These are phyloP conservation scores for Apiospora sp. DNA, from an alignment of 2,329 filamentous ascomycete genomes.

Conservation along the genomic window DNA sequence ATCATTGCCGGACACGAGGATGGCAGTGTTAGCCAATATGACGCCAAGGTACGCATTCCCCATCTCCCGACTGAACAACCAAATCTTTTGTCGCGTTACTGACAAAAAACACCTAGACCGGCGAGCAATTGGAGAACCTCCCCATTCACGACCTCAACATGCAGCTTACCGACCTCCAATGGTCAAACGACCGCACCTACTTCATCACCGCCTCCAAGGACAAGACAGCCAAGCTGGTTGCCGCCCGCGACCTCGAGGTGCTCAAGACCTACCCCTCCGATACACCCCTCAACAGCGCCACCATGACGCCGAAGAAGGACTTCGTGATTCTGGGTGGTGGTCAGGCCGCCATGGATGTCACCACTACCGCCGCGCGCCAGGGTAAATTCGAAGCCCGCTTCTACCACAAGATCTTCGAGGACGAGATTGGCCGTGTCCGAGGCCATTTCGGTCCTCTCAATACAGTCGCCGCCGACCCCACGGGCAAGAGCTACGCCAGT, in stretches of 20 bases:
- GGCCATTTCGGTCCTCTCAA: conserved; percentile 98
- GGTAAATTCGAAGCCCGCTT: conserved; percentile 99
- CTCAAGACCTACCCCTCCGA: conserved; percentile 93
- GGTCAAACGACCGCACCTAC: conserved; percentile 92
- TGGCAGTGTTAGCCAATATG: conserved; percentile 88
- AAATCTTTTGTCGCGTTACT: conserved; percentile 21
- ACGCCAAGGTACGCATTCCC: conserved; percentile 74
- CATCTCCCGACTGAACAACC: not conserved
- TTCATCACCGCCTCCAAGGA: conserved; percentile 99
- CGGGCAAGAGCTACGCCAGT: conserved; percentile 90
- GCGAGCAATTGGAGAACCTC: conserved; percentile 81
- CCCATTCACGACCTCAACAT: conserved; percentile 86
- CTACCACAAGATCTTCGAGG: conserved; percentile 99
- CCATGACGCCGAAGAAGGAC: conserved; percentile 94
- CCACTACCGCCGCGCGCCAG: conserved; percentile 89
- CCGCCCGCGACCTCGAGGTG: conserved; percentile 84
- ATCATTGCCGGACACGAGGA: conserved; percentile 99
- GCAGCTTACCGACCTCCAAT: conserved; percentile 92
- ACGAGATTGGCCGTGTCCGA: conserved; percentile 96
- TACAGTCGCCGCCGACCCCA: conserved; percentile 92
- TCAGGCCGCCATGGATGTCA: conserved; percentile 99
- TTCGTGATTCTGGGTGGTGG: conserved; percentile 98
- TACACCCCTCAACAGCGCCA: conserved; percentile 94
- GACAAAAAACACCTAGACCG: conserved; percentile 60
- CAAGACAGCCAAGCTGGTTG: conserved; percentile 89